Evolutionary conservation across 176 grass and related monocot genomes (phyloP).

Genomic region (Paspalum notatum): DNA sequence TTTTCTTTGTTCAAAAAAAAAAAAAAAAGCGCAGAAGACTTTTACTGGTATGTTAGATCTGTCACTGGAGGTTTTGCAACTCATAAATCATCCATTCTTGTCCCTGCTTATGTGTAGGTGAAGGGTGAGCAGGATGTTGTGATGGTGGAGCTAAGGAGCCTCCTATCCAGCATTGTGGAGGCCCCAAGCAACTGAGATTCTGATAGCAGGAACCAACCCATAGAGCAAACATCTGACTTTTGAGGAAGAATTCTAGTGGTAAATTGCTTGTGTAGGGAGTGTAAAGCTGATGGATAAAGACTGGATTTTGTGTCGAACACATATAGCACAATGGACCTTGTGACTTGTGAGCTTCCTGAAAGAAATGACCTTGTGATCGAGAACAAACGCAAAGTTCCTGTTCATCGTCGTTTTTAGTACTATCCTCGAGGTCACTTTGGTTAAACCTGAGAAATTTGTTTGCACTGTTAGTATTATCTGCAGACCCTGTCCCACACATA

Average conservation of each 20-base stretch:
- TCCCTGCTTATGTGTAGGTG: slow-evolving; percentile 44
- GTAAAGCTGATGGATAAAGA: slow-evolving; percentile 26
- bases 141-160: slow-evolving; percentile 55
- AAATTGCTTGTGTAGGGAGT: slow-evolving; percentile 16
- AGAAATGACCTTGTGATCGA: slow-evolving; percentile 8
- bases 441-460: neutral
- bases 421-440: neutral
- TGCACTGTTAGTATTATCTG: neutral
- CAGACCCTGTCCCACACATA: neutral
- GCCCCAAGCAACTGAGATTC: slow-evolving; percentile 44
- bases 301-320: slow-evolving; percentile 29
- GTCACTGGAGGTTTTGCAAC: neutral
- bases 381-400: neutral
- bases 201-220: slow-evolving; percentile 20
- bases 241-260: slow-evolving; percentile 13
- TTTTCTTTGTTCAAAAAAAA: no score
- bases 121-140: slow-evolving; percentile 65
- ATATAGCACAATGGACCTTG: neutral
- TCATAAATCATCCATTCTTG: neutral
- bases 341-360: neutral
- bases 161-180: slow-evolving; percentile 63
- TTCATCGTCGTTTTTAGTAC: neutral
- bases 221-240: neutral
- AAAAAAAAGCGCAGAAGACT: neutral
- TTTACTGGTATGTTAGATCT: neutral